These are phyloP conservation scores for Trametes cinnabarina DNA, from an alignment of 768 basidiomycete species.

Conservation along the genomic window DNA sequence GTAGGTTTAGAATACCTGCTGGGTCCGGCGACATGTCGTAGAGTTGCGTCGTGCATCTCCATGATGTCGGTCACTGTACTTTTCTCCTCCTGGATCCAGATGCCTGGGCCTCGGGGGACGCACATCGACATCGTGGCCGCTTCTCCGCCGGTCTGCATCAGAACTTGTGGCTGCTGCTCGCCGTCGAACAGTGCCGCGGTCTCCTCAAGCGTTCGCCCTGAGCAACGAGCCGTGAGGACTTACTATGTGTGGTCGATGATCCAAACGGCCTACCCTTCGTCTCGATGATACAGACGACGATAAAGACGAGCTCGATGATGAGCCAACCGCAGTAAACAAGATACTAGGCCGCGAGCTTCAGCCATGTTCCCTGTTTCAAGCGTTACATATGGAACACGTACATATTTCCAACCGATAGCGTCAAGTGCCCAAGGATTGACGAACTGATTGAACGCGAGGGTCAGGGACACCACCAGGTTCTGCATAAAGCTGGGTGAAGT, in stretches of 20 bases:
- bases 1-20: background rate
- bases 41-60: constrained; percentile 8
- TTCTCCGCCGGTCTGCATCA: constrained; percentile 47
- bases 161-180: constrained; percentile 41
- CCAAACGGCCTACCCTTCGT: constrained; percentile 47
- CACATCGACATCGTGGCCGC: constrained; percentile 40
- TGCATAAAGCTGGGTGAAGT: constrained; percentile 21
- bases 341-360: constrained; percentile 46
- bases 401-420: constrained; percentile 42
- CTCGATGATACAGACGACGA: constrained; percentile 55
- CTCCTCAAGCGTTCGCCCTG: constrained; percentile 68
- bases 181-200: constrained; percentile 73
- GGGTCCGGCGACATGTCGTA: constrained; percentile 6
- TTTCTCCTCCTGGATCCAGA: constrained; percentile 19
- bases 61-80: constrained; percentile 10
- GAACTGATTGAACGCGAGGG: constrained; percentile 76
- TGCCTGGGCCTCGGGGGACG: constrained; percentile 7
- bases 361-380: too few relatives aligned
- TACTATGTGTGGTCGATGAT: background rate
- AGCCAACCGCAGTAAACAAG: constrained; percentile 67
- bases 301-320: constrained; percentile 56
- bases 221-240: background rate
- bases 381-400: constrained; percentile 17
- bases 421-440: constrained; percentile 74
- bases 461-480: constrained; percentile 63